Conservation (phyloP, 768 basidiomycete genomes). For the Daedaleopsis sinensis region DNA sequence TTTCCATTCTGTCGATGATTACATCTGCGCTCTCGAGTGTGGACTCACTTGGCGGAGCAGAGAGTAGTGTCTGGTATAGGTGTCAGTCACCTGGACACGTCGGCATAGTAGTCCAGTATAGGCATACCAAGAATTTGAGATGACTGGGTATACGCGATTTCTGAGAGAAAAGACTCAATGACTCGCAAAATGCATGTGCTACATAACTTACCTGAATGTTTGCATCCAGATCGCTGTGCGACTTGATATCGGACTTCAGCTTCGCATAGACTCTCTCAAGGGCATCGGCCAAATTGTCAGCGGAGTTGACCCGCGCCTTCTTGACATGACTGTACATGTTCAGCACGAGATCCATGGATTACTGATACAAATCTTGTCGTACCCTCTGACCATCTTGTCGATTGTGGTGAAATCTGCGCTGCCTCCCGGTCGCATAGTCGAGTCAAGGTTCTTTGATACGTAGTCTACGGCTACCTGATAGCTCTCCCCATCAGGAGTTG, state of each 20-base stretch:
- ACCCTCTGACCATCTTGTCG: constrained; percentile 61
- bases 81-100: background rate
- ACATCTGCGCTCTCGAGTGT: constrained; percentile 58
- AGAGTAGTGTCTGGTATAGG: constrained; percentile 54
- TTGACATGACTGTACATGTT: constrained; percentile 30
- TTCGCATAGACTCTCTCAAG: constrained; percentile 53
- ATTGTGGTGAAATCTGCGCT: constrained; percentile 58
- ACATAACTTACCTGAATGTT: constrained; percentile 55
- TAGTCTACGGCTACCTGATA: constrained; percentile 56
- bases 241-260: constrained; percentile 52
- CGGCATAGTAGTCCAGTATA: background rate
- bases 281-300: constrained; percentile 62
- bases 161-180: constrained; percentile 33
- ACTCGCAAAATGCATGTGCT: too few species aligned
- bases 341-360: background rate
- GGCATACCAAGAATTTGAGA: constrained; percentile 65
- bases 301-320: constrained; percentile 72
- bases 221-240: constrained; percentile 63
- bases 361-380: constrained; percentile 18
- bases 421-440: constrained; percentile 56
- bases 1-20: constrained; percentile 49
- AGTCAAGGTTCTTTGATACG: constrained; percentile 61
- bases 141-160: constrained; percentile 67
- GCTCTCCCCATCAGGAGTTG: constrained; percentile 45
- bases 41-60: constrained; percentile 49